Evolutionary conservation across 331 rosid genomes (phyloP), one percentile per base, ranked within the genome.

Genomic region (Telfairia occidentalis): DNA sequence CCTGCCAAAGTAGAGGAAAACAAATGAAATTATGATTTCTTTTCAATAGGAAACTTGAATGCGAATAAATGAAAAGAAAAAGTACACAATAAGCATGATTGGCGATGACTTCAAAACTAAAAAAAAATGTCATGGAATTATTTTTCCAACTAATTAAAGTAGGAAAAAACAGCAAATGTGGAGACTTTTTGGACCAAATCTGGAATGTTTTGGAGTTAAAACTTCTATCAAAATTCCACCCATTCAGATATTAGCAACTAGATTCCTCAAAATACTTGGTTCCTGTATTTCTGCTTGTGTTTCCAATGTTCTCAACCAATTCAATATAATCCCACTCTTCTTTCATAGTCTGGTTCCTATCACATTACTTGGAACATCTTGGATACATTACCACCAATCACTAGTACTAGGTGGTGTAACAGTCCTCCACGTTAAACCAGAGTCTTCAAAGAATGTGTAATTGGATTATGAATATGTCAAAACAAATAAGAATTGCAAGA

Each of bases 1-100:
- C 90, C 98, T 94, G 86, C 88, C 76, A 53, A 77, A 79, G 78
- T 61, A 76, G 73, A 73, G 57, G 74, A 74, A 19, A 73, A 77
- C 37, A 76, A 67, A 76, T 30, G 29, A 46, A 11, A 50, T 43
- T n/a, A 9, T 49, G 24, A 58, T 66, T 35, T 72, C 26, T 30
- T 76, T 43, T 74, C 43, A 13, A 32, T 35, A 50, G 15, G 54
- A 43, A 43, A 43, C 53, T 65, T 65, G 32, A 23, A 21, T 32
- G 28, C 58, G 21, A 11, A 50, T 35, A 34, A 35, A 53, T 4
- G 49, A 32, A 50, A 9, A 42, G 43, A 60, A 43, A 70, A 1
- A 7, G 18, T 66, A 38, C 1, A 69, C 19, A 26, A 11, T 45
- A 26, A 13, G 24, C 74, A 69, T 13, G 55, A 26, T 28, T 45